Base-by-base conservation (phyloP, 176 grass and related monocot species). In the Lolium multiflorum region DNA sequence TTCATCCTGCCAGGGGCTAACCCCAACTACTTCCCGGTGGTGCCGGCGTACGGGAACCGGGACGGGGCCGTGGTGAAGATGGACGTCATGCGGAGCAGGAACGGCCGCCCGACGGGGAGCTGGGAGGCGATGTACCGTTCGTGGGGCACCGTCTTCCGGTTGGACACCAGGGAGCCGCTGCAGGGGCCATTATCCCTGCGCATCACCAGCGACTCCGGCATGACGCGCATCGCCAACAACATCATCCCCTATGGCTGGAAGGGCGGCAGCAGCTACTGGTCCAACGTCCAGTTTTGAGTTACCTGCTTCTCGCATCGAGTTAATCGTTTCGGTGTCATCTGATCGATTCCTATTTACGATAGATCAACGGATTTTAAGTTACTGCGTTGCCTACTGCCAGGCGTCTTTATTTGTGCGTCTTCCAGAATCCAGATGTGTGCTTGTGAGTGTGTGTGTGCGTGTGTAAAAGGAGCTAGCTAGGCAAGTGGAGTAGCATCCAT, bases 161-260 rank as follows among this genome's bases (percentile, higher is more conserved):
- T 91, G 56, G 90, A 97, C 82, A 31, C 51, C 74, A 20, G 9
- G 16, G 25, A 17, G 25, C 35, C 49, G 25, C 8, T 76, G 1
- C 8, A 20, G 49, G 74, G 49, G 25, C 74, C 74, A 31, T 20
- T 55, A 1, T 55, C 74, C 8, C 9, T 76, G 20, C 88, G 89
- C 70, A 48, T 97, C 50, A 89, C 87, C 71, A 89, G 76, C 54
- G 85, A 90, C 24, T 86, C 89, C 84, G 91, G 91, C 74, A 35
- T 35, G 31, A 43, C 41, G 41, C 41, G 41, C 46, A 9, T 48
- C 7, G 46, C 46, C 46, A 48, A 10, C 46, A 48, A 48, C 11
- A 9, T 48, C 46, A 48, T 48, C 46, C 46, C 46, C 8, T 48
- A 11, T 48, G 46, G 46, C 46, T 48, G 46, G 46, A 48, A 48